A percentile compares a stretch with the other conserved stretches of the same genome.
Conservation (phyloP, 805 yeast species). For the Ogataea philodendri region DNA sequence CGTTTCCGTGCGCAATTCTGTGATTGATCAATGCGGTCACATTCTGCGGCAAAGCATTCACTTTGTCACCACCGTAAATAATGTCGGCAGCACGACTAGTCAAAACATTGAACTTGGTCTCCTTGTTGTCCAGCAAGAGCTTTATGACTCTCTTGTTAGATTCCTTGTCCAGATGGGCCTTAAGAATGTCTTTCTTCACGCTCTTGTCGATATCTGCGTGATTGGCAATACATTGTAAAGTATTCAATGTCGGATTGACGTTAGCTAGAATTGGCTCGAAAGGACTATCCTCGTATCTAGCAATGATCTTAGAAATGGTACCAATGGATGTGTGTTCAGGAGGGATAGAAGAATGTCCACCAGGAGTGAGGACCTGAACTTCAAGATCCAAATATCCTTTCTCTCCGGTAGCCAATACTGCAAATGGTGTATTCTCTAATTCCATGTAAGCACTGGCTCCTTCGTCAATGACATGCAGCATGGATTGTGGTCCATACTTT, state of each 20-base stretch:
- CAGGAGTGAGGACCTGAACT: constrained; percentile 51
- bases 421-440: constrained; percentile 38
- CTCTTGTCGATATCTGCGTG: constrained; percentile 37
- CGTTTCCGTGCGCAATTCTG: constrained; percentile 58
- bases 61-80: constrained; percentile 69
- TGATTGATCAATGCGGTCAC: constrained; percentile 57
- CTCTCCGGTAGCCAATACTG: constrained; percentile 48
- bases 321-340: constrained; percentile 79
- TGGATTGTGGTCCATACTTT: constrained; percentile 57
- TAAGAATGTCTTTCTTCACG: constrained; percentile 33
- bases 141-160: constrained; percentile 35
- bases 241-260: constrained; percentile 58
- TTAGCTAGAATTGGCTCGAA: constrained; percentile 45
- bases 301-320: constrained; percentile 57
- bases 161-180: constrained; percentile 37
- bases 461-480: constrained; percentile 62
- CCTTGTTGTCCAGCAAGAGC: constrained; percentile 8
- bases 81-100: constrained; percentile 71
- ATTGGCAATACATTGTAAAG: constrained; percentile 63
- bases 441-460: constrained; percentile 37
- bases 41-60: constrained; percentile 73
- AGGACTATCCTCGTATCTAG: constrained; percentile 55
- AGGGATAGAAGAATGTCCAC: constrained; percentile 60
- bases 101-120: constrained; percentile 40
- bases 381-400: constrained; percentile 41